Evolutionary conservation across 176 grass and related monocot species (phyloP), one percentile per base, ranked within the genome.

Genomic region (Juncus inflexus): DNA sequence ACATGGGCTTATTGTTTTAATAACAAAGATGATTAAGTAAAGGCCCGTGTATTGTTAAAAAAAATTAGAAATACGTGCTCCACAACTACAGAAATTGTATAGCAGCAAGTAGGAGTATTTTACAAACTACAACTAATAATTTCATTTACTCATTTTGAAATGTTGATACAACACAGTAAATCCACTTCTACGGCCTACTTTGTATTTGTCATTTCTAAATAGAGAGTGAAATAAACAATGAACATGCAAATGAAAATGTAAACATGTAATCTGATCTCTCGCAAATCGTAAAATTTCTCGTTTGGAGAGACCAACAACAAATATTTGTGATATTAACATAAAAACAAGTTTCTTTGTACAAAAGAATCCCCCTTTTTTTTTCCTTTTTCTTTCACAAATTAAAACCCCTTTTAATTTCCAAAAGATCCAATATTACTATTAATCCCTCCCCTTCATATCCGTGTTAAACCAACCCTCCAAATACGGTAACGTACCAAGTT

Each of bases 301-400:
- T 57, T 71, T 47, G 67, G 52, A 42, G 53, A 57, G 54, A 59
- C 37, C 67, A 45, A 40, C 43, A 59, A 71, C 67, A 58, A 58
- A 45, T 71, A 28, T 58, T 52, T 59, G 10, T 47, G 9, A 5
- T 47, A 47, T 19, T 35, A 47, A 58, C 38, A 58, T n/a, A 57
- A 58, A 71, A 7, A 47, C 43, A 47, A 19, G 4, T 12, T 45
- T 71, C 35, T 58, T 59, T 71, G 54, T 71, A 71, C 67, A 71
- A 71, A 71, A 71, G 67, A 71, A 71, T 71, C 9, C 57, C 39
- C 38, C 14, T 54, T 68, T 49, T 40, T 66, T 67, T 50, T 67
- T n/a, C 5, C 54, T 57, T 59, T 14, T 70, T 57, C 53, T 47
- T 47, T 47, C 6, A 9, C 43, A 47, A 47, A 47, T 47, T 47